A percentile compares a stretch with the other conserved stretches of the same genome.
phyloP scores from a whole-genome alignment of 2,329 filamentous ascomycete genomes.

The Diaporthe caulivora region DNA sequence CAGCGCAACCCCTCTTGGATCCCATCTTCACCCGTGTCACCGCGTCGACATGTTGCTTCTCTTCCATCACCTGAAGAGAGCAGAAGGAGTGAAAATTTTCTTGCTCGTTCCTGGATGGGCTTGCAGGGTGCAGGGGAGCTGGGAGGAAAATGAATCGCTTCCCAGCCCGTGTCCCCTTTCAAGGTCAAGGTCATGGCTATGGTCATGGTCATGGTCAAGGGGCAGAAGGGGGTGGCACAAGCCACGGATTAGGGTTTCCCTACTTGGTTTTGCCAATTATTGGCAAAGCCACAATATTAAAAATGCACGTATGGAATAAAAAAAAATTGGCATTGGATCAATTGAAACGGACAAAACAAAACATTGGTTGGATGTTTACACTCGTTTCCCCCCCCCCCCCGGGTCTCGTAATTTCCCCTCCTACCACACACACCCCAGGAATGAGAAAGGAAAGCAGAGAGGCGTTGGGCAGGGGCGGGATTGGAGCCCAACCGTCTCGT shows the following conservation, averaged over 20 bases:
- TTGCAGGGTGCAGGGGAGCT: slow-evolving; percentile 10
- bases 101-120: slow-evolving; percentile 25
- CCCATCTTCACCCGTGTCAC: slow-evolving; percentile 7
- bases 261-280: not conserved
- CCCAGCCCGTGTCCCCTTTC: not conserved
- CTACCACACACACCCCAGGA: not conserved
- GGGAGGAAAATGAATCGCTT: slow-evolving; percentile 11
- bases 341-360: slow-evolving; percentile 21
- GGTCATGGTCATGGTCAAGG: not conserved
- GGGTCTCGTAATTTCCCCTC: slow-evolving; percentile 24
- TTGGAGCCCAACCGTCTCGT: slow-evolving; percentile 26
- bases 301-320: not conserved
- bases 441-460: not conserved
- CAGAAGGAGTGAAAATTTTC: not conserved
- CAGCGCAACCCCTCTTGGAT: not conserved
- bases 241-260: slow-evolving; percentile 19
- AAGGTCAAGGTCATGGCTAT: not conserved
- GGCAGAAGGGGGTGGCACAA: slow-evolving; percentile 3
- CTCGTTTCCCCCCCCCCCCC: not conserved
- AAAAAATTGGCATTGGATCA: slow-evolving; percentile 13
- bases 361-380: slow-evolving; percentile 15
- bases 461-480: slow-evolving; percentile 10
- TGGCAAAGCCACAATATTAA: slow-evolving; percentile 23
- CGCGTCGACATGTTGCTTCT: not conserved
- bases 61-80: not conserved